Evolutionary conservation across 2,329 filamentous ascomycete genomes (phyloP), one percentile per base, ranked within the genome.

Genomic region (Aspergillaceae sp.): DNA sequence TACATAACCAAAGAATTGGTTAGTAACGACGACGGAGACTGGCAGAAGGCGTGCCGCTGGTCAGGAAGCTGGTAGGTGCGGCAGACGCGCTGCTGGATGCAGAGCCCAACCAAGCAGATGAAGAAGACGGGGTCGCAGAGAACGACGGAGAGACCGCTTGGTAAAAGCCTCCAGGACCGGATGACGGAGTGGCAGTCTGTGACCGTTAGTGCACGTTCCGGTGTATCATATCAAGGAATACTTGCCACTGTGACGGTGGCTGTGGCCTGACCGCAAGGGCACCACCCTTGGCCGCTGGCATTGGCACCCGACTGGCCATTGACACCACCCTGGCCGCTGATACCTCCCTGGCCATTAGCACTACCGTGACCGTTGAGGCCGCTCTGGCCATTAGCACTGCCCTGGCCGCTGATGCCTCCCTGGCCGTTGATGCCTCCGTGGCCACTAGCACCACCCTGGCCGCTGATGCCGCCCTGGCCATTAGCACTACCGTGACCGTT

Each of bases 241-340:
- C n/a, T 41, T 27, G 38, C n/a, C 7, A 29, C 6, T 11, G 40
- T 42, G 19, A 8, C 40, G 5, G 27, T 8, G 33, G 46, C 44
- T 47, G 48, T 54, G 7, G 45, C n/a, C n/a, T n/a, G n/a, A n/a
- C n/a, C n/a, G n/a, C n/a, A n/a, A n/a, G n/a, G n/a, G n/a, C n/a
- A n/a, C n/a, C n/a, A n/a, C n/a, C n/a, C n/a, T n/a, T n/a, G n/a
- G n/a, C n/a, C n/a, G 28, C 44, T 43, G 32, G 51, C 28, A 27
- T 41, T 40, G 11, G 48, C 44, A 46, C n/a, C n/a, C n/a, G n/a
- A n/a, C n/a, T n/a, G n/a, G n/a, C n/a, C n/a, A n/a, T n/a, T n/a
- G n/a, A n/a, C n/a, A n/a, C n/a, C 65, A 42, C 62, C 55, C 9
- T 58, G 61, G 32, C 57, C 57, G 29, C 63, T 67, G 33, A 64